phyloP scores from a whole-genome alignment of 495 filamentous ascomycete species.

The Talaromyces adpressus region DNA sequence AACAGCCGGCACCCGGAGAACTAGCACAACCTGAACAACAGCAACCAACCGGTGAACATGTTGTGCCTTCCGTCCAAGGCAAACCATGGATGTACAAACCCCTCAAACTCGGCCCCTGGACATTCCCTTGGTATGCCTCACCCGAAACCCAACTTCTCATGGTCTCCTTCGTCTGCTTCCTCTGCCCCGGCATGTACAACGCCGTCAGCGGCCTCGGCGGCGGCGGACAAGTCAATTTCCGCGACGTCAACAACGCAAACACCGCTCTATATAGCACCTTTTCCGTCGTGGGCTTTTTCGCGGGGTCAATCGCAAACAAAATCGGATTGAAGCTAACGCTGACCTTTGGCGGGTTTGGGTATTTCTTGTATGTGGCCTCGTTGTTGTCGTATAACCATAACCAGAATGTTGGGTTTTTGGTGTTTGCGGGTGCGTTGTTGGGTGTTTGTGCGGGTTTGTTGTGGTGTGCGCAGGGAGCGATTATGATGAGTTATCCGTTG shows the following conservation, averaged over 20 bases:
- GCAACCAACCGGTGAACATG: conserved; percentile 14
- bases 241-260: conserved; percentile 60
- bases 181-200: conserved; percentile 86
- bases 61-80: conserved; percentile 14
- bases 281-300: conserved; percentile 80
- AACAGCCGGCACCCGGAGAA: background rate
- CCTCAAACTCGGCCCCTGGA: conserved; percentile 44
- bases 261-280: conserved; percentile 78
- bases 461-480: conserved; percentile 88
- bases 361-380: conserved; percentile 73
- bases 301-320: conserved; percentile 69
- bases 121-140: conserved; percentile 66
- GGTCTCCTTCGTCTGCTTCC: conserved; percentile 80
- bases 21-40: background rate
- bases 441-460: conserved; percentile 77
- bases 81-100: conserved; percentile 65
- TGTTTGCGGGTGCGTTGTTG: conserved; percentile 52
- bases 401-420: conserved; percentile 48
- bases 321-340: conserved; percentile 70
- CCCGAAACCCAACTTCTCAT: conserved; percentile 67
- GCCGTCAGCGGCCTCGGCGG: conserved; percentile 70
- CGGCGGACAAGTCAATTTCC: conserved; percentile 52
- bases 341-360: conserved; percentile 76
- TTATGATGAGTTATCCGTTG: conserved; percentile 91
- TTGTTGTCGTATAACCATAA: conserved; percentile 81